A percentile compares a stretch with the other conserved stretches of the same genome.
Conservation (phyloP, 2,329 filamentous ascomycete genomes). For the Phialophora tarda region DNA sequence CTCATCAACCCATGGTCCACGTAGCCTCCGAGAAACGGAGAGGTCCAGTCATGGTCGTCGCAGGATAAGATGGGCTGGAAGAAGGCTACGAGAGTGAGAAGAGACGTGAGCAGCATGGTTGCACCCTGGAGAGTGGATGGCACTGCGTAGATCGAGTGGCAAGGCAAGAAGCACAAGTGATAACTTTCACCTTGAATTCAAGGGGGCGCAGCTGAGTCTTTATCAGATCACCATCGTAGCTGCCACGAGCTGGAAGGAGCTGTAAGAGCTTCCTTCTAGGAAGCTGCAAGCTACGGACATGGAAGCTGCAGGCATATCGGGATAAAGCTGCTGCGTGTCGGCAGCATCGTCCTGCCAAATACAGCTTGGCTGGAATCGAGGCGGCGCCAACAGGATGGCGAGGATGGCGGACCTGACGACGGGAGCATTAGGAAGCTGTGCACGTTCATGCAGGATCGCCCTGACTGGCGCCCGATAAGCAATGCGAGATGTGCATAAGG, state of each 20-base stretch:
- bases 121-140: neutral
- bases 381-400: neutral
- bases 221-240: constrained; percentile 6
- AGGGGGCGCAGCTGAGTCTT: neutral
- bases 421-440: neutral
- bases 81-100: constrained; percentile 21
- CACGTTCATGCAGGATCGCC: neutral
- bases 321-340: neutral
- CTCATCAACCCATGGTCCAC: constrained; percentile 37
- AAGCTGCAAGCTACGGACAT: neutral
- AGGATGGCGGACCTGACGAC: neutral
- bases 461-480: neutral
- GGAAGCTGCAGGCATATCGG: constrained; percentile 9
- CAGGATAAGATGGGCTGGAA: constrained; percentile 22
- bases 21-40: constrained; percentile 36
- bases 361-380: neutral
- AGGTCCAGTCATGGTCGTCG: constrained; percentile 39
- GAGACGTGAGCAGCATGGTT: constrained; percentile 27
- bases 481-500: constrained; percentile 2
- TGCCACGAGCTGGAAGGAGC: constrained; percentile 6
- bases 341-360: constrained; percentile 18
- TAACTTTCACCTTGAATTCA: neutral
- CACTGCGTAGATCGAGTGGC: neutral
- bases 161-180: neutral
- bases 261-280: constrained; percentile 5